Base-by-base conservation (phyloP, 2,329 filamentous ascomycete genomes). In the Blastomyces gilchristii region DNA sequence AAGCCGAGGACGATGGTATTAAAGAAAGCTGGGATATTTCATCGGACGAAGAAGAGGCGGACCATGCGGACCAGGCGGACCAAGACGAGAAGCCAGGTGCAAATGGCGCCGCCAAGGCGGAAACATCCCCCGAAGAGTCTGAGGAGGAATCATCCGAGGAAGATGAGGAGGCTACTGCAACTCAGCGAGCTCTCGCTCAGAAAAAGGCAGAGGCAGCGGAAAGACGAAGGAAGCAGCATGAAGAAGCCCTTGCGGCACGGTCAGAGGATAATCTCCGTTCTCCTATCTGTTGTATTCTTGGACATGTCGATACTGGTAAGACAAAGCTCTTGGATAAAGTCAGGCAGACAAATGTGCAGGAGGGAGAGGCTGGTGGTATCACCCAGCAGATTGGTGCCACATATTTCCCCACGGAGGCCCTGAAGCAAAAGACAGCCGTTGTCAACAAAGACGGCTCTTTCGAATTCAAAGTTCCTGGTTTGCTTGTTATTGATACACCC, bases 301-400 rank as follows among this genome's bases (percentile, higher is more conserved):
- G 94, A 72, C 94, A 99, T 85, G 94, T 99, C 85, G 94, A 99
- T 87, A 99, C 95, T 56, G 94, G 94, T 76, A 99, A 99, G 82
- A 99, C 94, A n/a, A 99, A 97, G 81, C 82, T 99, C 67, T 84
- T 99, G 64, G 94, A 99, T 82, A 99, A 99, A 81, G 90, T 99
- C 73, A 89, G 94, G 72, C 91, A 97, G 77, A 97, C 94, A 63
- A 97, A 99, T 74, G 94, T 99, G 45, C 95, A 99, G 74, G 94
- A 97, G 79, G 94, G 94, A 72, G 94, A 99, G 84, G 95, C 94
- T 50, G 95, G 94, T 82, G 94, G 94, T 87, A 99, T 99, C 73
- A 99, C 94, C 8, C 94, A 99, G 79, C 94, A 99, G 78, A 99
- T 99, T 73, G 94, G 94, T 87, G 94, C 94, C 60, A 99, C 94